Conservation (phyloP, 257 asterid genomes). For the Mitragyna speciosa region DNA sequence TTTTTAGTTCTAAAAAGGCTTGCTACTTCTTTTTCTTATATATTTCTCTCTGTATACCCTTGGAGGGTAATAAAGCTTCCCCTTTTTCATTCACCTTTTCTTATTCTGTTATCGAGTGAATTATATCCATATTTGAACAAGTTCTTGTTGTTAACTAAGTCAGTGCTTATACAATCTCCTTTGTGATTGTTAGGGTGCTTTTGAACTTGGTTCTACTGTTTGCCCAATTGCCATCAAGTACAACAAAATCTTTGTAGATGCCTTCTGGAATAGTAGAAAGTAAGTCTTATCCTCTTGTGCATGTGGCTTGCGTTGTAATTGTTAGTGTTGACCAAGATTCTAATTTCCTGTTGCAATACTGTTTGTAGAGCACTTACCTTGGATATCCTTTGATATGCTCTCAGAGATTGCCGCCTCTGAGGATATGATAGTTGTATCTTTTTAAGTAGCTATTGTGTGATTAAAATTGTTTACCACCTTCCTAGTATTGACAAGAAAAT, state of each 20-base stretch:
- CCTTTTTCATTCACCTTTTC: background rate
- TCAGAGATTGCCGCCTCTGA: background rate
- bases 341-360: background rate
- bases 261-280: slow-evolving; percentile 97
- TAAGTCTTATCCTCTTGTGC: slow-evolving; percentile 27
- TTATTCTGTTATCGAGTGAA: background rate
- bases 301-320: background rate
- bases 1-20: background rate
- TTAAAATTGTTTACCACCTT: background rate
- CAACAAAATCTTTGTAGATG: slow-evolving; percentile 96
- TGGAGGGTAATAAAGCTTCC: background rate
- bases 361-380: background rate
- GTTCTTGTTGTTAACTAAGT: background rate
- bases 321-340: background rate
- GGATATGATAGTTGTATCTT: background rate
- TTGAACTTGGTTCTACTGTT: slow-evolving; percentile 92
- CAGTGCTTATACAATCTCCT: slow-evolving; percentile 9
- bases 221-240: slow-evolving; percentile 96
- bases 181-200: slow-evolving; percentile 73
- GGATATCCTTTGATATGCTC: background rate
- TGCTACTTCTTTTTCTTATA: background rate
- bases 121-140: background rate
- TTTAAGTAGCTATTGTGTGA: background rate
- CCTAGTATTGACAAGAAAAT: background rate
- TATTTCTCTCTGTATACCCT: background rate